Percentiles rank a stretch among this genome's conserved stretches.
Conservation (phyloP, 2,329 filamentous ascomycete species). For the Ophiostoma piceae region DNA sequence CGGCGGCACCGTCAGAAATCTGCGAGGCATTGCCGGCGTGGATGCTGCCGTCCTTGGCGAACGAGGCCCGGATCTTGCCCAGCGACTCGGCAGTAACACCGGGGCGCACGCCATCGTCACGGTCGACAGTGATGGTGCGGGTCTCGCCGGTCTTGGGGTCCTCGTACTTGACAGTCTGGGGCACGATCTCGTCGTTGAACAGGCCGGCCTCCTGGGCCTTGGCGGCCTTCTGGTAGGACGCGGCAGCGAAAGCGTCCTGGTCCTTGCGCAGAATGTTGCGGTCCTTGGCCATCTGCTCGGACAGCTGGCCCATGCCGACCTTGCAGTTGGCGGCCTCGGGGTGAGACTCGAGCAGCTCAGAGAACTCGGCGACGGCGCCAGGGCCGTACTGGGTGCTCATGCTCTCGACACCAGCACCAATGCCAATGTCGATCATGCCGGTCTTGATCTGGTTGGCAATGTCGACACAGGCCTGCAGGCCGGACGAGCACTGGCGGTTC, state of each 20-base stretch:
- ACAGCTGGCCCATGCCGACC: slow-evolving; percentile 91
- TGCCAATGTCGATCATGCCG: slow-evolving; percentile 92
- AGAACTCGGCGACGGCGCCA: slow-evolving; percentile 85
- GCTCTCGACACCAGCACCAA: slow-evolving; percentile 93
- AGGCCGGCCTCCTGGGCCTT: slow-evolving; percentile 83
- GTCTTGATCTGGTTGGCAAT: slow-evolving; percentile 86
- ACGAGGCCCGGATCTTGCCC: slow-evolving; percentile 85
- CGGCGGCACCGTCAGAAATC: slow-evolving; percentile 91
- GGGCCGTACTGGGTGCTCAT: slow-evolving; percentile 93
- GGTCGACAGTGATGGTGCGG: slow-evolving; percentile 73
- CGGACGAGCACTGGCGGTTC: slow-evolving; percentile 92
- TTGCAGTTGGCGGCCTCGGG: slow-evolving; percentile 89
- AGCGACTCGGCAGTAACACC: slow-evolving; percentile 84
- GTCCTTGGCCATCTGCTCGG: slow-evolving; percentile 91
- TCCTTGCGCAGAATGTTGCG: slow-evolving; percentile 62
- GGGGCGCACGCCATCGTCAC: slow-evolving; percentile 80
- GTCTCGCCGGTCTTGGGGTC: slow-evolving; percentile 87
- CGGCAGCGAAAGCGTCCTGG: slow-evolving; percentile 93
- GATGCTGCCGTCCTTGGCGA: slow-evolving; percentile 81
- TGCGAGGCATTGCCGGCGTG: slow-evolving; percentile 95
- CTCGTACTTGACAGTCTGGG: slow-evolving; percentile 78
- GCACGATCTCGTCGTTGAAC: slow-evolving; percentile 86
- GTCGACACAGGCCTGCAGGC: slow-evolving; percentile 87
- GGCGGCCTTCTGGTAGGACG: slow-evolving; percentile 83
- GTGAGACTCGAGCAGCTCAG: slow-evolving; percentile 75